These are phyloP conservation scores for Piedraia hortae DNA, from an alignment of 2,329 filamentous ascomycete species.

Conservation along the genomic window DNA sequence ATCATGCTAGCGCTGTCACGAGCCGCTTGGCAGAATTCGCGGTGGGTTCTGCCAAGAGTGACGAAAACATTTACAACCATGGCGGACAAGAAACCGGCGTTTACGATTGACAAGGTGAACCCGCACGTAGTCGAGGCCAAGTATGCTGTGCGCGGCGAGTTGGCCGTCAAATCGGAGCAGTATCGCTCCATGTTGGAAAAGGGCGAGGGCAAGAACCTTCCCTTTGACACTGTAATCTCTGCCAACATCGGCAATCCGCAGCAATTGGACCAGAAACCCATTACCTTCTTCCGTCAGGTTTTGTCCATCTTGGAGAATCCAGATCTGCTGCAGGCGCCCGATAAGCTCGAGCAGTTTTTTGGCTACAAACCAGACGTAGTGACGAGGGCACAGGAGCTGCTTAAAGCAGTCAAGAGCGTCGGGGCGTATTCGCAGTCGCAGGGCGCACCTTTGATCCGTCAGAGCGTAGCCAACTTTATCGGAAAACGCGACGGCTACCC, in stretches of 20 bases:
- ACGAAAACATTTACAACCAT: no score
- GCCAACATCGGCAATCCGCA: constrained; percentile 99
- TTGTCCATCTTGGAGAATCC: constrained; percentile 84
- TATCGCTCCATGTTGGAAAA: constrained; percentile 46
- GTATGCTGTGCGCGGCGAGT: constrained; percentile 89
- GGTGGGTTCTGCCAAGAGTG: no score
- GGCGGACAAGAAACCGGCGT: not conserved
- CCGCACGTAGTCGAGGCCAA: constrained; percentile 61
- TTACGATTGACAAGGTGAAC: constrained; percentile 78
- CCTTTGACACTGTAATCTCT: constrained; percentile 75
- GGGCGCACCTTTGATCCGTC: constrained; percentile 59
- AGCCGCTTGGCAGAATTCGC: no score
- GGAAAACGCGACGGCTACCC: constrained; percentile 71
- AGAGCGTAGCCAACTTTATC: constrained; percentile 80
- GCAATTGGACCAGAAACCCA: constrained; percentile 94
- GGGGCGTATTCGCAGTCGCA: constrained; percentile 91
- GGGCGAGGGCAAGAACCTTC: constrained; percentile 34
- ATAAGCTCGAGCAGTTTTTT: constrained; percentile 45
- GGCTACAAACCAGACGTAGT: constrained; percentile 81
- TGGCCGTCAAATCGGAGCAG: constrained; percentile 78
- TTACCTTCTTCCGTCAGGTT: constrained; percentile 97
- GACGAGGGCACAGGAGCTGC: constrained; percentile 50
- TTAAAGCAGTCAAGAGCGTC: constrained; percentile 66
- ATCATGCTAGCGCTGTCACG: no score
- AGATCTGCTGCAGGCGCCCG: constrained; percentile 49